Percentiles rank a stretch among this genome's conserved stretches.
Evolutionary conservation across 495 filamentous ascomycete species (phyloP).

Genomic region (Penicillium paradoxum): DNA sequence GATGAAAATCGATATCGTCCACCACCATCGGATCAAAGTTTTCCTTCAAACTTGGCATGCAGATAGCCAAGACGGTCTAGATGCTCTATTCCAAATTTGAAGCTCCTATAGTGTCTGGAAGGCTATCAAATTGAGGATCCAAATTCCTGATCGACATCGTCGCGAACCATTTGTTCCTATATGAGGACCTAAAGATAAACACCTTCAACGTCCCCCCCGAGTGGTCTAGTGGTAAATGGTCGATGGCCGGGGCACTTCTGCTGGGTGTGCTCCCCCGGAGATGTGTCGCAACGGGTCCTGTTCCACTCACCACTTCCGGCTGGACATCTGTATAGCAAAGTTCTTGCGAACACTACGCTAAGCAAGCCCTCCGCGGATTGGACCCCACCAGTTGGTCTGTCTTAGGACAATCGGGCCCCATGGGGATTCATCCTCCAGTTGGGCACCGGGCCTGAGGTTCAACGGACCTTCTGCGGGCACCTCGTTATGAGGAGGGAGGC

Average conservation of each 20-base stretch:
- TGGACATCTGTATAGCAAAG: background rate
- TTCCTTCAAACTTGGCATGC: constrained; percentile 22
- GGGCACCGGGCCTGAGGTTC: background rate
- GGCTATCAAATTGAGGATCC: background rate
- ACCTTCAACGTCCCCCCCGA: background rate
- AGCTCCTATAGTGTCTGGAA: background rate
- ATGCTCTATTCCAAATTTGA: constrained; percentile 16
- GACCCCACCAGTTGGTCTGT: background rate
- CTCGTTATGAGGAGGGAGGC: background rate
- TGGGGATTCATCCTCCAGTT: too few relatives aligned
- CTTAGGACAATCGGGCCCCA: too few relatives aligned
- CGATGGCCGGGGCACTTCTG: background rate
- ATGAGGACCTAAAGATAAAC: background rate
- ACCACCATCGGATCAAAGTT: background rate
- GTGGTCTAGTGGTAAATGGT: background rate
- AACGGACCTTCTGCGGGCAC: background rate
- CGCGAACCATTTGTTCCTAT: background rate
- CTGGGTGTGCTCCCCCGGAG: background rate
- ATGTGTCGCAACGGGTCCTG: background rate
- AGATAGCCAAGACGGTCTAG: constrained; percentile 28
- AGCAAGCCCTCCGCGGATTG: background rate
- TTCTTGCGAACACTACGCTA: background rate
- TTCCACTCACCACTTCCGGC: background rate
- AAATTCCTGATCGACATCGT: background rate
- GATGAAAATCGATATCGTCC: background rate